Conservation (phyloP, 805 yeast species). For the Barnettozyma populi region DNA sequence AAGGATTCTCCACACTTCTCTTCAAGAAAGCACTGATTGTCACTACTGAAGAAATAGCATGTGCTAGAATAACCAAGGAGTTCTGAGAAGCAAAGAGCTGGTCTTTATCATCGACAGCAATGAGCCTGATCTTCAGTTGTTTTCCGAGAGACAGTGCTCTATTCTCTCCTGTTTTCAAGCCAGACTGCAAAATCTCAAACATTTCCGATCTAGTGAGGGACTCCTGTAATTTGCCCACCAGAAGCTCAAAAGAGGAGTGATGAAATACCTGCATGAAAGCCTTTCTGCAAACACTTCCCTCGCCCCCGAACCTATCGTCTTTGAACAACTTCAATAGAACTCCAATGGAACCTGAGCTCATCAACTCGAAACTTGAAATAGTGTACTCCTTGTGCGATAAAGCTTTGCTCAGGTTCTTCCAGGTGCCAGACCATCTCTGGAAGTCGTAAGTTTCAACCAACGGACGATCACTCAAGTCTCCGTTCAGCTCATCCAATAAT, state of each 20-base stretch:
- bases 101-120: conserved; percentile 30
- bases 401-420: conserved; percentile 34
- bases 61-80: conserved; percentile 36
- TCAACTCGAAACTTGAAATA: conserved; percentile 71
- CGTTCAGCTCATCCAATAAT: conserved; percentile 23
- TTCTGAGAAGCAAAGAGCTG: conserved; percentile 22
- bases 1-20: conserved; percentile 29
- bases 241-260: conserved; percentile 34
- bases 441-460: conserved; percentile 12
- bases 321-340: conserved; percentile 34
- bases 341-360: conserved; percentile 59
- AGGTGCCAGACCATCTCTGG: conserved; percentile 29
- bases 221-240: conserved; percentile 63
- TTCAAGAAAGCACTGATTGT: conserved; percentile 40
- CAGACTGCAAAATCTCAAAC: conserved; percentile 49
- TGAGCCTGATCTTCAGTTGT: conserved; percentile 58
- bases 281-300: conserved; percentile 32
- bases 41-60: conserved; percentile 46
- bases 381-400: conserved; percentile 27
- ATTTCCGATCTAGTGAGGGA: conserved; percentile 68
- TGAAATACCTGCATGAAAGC: conserved; percentile 39
- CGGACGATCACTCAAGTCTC: conserved; percentile 11
- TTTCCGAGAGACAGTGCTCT: conserved; percentile 62
- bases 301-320: conserved; percentile 20
- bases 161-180: conserved; percentile 34